Base-by-base conservation (phyloP, 306 rosid genomes). In the Prinsepia uniflora region DNA sequence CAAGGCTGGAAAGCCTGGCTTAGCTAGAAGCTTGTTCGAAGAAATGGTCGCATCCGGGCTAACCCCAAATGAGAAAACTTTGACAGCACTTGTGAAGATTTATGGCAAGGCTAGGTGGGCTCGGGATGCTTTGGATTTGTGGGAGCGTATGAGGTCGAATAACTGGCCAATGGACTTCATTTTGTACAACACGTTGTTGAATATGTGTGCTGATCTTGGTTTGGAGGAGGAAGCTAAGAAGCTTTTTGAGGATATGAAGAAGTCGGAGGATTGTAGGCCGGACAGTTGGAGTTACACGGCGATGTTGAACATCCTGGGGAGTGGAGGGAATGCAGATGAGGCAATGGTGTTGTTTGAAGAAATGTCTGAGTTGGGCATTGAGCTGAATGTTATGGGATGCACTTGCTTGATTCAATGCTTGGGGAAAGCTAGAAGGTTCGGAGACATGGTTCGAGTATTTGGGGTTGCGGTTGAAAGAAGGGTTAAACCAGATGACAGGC, bases 41-140 rank as follows among this genome's bases (percentile, higher is more conserved):
- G 97, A 95, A 81, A 86, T 91, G 97, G 67, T 95, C 15, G 91
- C 75, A 4, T 86, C 90, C 0, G 96, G 97, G 66, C 75, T 95
- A 55, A 67, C 70, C 4, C 97, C 96, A 0, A 87, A 87, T 69
- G 97, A 87, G 88, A 95, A 89, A 76, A 91, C 99, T 6, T 68
- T 91, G 41, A 95, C 97, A 0, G 96, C 92, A 2, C 78, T 95
- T 14, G 86, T 91, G 41, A 95, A 95, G 86, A 88, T 89, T 57
- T 95, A 91, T 72, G 99, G 99, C 15, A 95, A 89, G 88, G 94
- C 99, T 0, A 86, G 97, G 83, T 91, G 97, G 99, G 81, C 96
- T 63, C 63, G 86, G 11, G 97, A 91, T 68, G 97, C 96, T 6
- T 48, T 91, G 75, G 92, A 87, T 44, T 62, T 95, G 79, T 95